phyloP scores from a whole-genome alignment of 2,329 filamentous ascomycete species.

The Colletotrichum sp. region DNA sequence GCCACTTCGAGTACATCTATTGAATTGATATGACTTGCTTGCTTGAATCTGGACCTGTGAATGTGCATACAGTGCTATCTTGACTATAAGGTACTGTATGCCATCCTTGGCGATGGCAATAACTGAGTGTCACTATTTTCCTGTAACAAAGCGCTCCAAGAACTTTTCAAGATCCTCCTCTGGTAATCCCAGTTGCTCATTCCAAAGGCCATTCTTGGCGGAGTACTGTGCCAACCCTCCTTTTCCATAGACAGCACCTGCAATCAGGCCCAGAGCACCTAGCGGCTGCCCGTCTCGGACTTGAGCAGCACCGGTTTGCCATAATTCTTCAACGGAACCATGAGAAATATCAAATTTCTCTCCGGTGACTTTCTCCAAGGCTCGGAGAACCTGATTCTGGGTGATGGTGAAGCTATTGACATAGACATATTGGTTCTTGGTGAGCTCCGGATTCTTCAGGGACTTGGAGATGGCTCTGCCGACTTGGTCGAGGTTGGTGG shows the following conservation, averaged over 20 bases:
- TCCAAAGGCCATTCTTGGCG: background rate
- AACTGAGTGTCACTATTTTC: background rate
- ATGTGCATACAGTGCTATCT: background rate
- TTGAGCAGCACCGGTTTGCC: background rate
- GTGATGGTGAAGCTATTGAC: slow-evolving; percentile 49
- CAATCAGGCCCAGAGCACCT: background rate
- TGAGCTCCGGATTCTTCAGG: background rate
- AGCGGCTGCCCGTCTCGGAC: background rate
- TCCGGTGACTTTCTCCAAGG: slow-evolving; percentile 57
- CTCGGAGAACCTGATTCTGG: slow-evolving; percentile 60
- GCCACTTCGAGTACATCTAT: background rate
- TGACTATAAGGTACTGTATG: background rate
- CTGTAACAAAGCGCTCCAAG: background rate
- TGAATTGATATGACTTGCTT: background rate
- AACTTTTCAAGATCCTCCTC: background rate
- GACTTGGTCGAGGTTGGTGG: background rate
- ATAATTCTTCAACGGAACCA: background rate
- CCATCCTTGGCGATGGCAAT: background rate
- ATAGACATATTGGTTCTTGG: background rate
- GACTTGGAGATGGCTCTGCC: background rate
- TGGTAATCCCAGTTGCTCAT: background rate
- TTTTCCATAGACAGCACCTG: background rate
- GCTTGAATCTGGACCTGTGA: background rate
- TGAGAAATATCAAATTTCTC: slow-evolving; percentile 53
- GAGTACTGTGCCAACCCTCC: background rate